Evolutionary conservation across 352 stramenopile species (phyloP), one percentile per base, ranked within the genome.

Genomic region (Phytophthora palmivora): DNA sequence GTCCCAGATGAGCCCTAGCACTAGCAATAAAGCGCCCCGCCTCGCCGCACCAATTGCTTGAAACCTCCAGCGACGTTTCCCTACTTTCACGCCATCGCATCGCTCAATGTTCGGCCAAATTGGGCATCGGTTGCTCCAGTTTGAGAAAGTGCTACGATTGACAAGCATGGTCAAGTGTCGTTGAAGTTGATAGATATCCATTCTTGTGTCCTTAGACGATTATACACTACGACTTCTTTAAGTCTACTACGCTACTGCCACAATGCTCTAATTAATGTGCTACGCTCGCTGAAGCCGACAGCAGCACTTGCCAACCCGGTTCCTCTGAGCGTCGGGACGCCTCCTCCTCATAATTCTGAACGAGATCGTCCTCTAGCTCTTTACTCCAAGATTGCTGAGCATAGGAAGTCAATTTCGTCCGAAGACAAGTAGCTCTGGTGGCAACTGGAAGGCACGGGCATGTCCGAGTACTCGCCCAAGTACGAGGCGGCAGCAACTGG

Each of bases 341-440:
- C 19, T 57, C 30, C 45, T 38, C 30, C 48, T 58, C 36, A 67
- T 58, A 64, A 33, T 18, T 44, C 26, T 61, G 18, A 57, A 21
- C n/a, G 19, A 48, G 24, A 34, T 30, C 21, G 1, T 22, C 4
- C n/a, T 47, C 32, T 26, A 37, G 24, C 18, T 55, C 19, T 9
- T 76, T 70, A 93, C 66, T 93, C 82, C 36, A 95, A 72, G 53
- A 95, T 89, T 38, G 82, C 87, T 10, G 84, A 87, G 70, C 85
- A 94, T 48, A 95, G 54, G 59, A 95, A 95, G 70, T 92, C 87
- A 56, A 95, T 88, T 63, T 95, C 87, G 67, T 95, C 87, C 57
- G 83, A 76, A 45, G 87, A 94, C 26, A 95, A 72, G 44, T 76
- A 79, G 33, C 73, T 76, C 21, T 79, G 74, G 50, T 76, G 46